phyloP scores from a whole-genome alignment of 306 rosid species.

The Inga laurina region DNA sequence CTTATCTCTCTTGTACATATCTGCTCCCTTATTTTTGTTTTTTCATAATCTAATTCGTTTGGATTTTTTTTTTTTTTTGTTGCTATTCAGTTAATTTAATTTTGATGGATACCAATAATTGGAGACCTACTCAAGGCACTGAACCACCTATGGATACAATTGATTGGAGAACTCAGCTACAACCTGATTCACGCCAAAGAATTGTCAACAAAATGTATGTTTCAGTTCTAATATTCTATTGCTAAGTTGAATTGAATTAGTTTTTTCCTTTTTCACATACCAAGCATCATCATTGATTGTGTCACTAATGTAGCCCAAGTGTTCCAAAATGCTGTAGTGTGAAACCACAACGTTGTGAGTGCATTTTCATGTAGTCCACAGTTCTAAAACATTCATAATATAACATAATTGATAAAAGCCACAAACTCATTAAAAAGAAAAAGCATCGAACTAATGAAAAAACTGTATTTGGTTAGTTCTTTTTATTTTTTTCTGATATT shows the following conservation, averaged over 20 bases:
- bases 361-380: neutral
- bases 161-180: constrained; percentile 54
- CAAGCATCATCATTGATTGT: neutral
- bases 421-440: neutral
- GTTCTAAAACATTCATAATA: neutral
- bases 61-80: neutral
- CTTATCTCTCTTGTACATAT: neutral
- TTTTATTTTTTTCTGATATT: neutral
- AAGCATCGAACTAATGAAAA: neutral
- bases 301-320: neutral
- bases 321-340: neutral
- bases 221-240: constrained; percentile 20
- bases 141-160: constrained; percentile 42
- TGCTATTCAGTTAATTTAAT: constrained; percentile 20
- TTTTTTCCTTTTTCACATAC: neutral
- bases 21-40: neutral
- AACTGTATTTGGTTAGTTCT: neutral
- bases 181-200: constrained; percentile 52
- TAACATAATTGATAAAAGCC: neutral
- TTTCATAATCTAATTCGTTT: constrained; percentile 27
- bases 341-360: neutral
- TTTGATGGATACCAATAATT: constrained; percentile 46
- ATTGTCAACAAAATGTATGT: constrained; percentile 55
- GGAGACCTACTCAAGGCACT: constrained; percentile 50
- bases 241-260: constrained; percentile 10